Base-by-base conservation (phyloP, 345 rosid species). In the Clausena lansium region DNA sequence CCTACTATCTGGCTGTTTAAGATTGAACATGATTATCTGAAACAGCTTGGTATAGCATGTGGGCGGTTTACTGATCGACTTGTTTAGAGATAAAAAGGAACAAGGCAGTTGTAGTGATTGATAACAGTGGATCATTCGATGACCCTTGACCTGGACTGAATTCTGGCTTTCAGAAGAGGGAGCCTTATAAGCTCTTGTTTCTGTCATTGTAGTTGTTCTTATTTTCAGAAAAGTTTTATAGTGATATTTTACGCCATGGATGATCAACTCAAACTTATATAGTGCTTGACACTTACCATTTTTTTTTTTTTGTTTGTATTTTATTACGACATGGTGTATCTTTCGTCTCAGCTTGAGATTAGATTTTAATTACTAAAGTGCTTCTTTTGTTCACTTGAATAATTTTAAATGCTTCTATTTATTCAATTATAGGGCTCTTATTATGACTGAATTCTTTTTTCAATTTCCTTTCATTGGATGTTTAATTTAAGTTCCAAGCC, bases 121-220 rank as follows among this genome's bases (percentile, higher is more conserved):
- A n/a, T n/a, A n/a, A n/a, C n/a, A n/a, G n/a, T n/a, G n/a, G n/a
- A n/a, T n/a, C n/a, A n/a, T n/a, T n/a, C n/a, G n/a, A n/a, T n/a
- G n/a, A n/a, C n/a, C n/a, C 2, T 84, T 96, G 87, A 90, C 91
- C 2, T 87, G 95, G 99, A 82, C 83, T 11, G 98, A 92, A 74
- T 94, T 89, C 81, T 91, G 87, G 89, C 92, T 88, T 74, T 92
- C 99, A 22, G 92, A 97, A 71, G 87, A 88, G 33, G 97, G 97
- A 83, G 94, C 87, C 58, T 55, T 92, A 41, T 74, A 87, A 13
- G 85, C 87, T 47, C 76, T 92, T 67, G 75, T 84, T 76, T 91
- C 85, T 9, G 77, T 89, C 38, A 58, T 76, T 35, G 36, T 82
- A 9, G 97, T 86, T 36, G 86, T 90, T 70, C 76, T 87, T 79